Percentiles rank a stretch among this genome's conserved stretches.
These are phyloP conservation scores for Escovopsis sp. DNA, from an alignment of 2,329 filamentous ascomycete genomes.

Conservation along the genomic window DNA sequence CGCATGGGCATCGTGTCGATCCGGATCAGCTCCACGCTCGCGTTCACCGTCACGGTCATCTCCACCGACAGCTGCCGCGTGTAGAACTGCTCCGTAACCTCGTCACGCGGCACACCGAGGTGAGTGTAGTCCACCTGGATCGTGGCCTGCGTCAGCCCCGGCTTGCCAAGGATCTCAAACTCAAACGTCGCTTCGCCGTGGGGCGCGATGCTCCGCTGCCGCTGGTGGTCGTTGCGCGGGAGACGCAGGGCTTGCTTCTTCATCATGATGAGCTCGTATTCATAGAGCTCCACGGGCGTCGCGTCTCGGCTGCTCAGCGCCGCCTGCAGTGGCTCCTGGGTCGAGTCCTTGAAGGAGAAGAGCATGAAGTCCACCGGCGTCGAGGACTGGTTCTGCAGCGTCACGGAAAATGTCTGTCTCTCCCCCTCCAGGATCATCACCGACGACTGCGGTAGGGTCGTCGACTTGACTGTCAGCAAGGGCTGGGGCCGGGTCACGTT, in stretches of 20 bases:
- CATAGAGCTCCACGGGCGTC: slow-evolving; percentile 64
- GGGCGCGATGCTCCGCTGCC: slow-evolving; percentile 46
- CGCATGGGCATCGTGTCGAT: slow-evolving; percentile 66
- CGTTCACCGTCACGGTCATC: slow-evolving; percentile 79
- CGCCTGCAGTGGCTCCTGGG: slow-evolving; percentile 58
- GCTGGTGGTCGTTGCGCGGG: slow-evolving; percentile 34
- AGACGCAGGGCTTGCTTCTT: slow-evolving; percentile 54
- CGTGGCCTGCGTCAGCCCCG: slow-evolving; percentile 62
- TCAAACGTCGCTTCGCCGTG: slow-evolving; percentile 56
- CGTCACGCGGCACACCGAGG: slow-evolving; percentile 53
- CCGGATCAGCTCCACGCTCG: slow-evolving; percentile 67
- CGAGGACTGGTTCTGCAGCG: slow-evolving; percentile 61
- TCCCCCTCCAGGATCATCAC: slow-evolving; percentile 92
- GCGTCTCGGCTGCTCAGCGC: slow-evolving; percentile 65
- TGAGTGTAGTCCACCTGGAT: slow-evolving; percentile 79
- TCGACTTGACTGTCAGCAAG: slow-evolving; percentile 56
- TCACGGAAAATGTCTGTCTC: slow-evolving; percentile 59
- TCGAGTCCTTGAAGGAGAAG: slow-evolving; percentile 82
- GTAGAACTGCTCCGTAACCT: slow-evolving; percentile 60
- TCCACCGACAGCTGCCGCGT: slow-evolving; percentile 71
- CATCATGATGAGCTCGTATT: slow-evolving; percentile 67
- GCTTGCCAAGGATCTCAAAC: slow-evolving; percentile 74
- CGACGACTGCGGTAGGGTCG: slow-evolving; percentile 66
- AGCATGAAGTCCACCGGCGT: slow-evolving; percentile 71
- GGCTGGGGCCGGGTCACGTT: slow-evolving; percentile 72